A percentile compares a stretch with the other conserved stretches of the same genome.
Conservation (phyloP, 768 basidiomycete genomes). For the Kwoniella sp. region DNA sequence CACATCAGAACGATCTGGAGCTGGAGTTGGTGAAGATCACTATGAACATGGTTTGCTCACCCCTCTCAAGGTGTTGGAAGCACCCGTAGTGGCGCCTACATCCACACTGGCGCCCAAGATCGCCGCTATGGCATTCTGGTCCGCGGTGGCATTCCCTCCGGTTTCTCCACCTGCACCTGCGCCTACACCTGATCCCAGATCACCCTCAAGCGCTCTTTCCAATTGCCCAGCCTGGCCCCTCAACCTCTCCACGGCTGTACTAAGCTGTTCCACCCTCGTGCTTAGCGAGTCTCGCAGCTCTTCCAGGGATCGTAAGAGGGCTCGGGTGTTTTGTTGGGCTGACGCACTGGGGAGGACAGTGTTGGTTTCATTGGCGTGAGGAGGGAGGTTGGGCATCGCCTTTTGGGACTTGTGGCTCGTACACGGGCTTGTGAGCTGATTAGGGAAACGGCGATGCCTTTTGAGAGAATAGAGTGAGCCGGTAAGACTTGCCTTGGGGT, state of each 20-base stretch:
- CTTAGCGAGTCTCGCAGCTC: constrained; percentile 30
- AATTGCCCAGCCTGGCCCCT: constrained; percentile 30
- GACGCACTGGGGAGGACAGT: constrained; percentile 5
- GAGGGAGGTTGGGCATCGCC: constrained; percentile 10
- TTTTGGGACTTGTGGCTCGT: too few species aligned
- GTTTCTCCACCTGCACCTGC: not conserved
- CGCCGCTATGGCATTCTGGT: not conserved
- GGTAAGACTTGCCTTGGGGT: too few species aligned
- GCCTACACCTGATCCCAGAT: not conserved
- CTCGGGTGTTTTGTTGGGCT: constrained; percentile 23
- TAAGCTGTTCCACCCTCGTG: constrained; percentile 26
- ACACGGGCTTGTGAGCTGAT: too few species aligned
- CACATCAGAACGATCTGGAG: too few species aligned
- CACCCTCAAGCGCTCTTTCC: constrained; percentile 25
- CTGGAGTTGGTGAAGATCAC: too few species aligned
- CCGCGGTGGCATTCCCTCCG: not conserved
- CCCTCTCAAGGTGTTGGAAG: not conserved
- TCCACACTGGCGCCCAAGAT: not conserved
- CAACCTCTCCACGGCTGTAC: constrained; percentile 32
- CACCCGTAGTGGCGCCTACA: not conserved
- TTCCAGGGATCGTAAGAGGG: constrained; percentile 29
- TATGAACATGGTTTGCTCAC: too few species aligned
- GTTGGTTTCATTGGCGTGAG: not conserved
- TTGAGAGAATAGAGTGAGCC: too few species aligned
- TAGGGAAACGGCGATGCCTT: too few species aligned